Base-by-base conservation (phyloP, 1,284 basidiomycete species). In the Ustilago sp. region DNA sequence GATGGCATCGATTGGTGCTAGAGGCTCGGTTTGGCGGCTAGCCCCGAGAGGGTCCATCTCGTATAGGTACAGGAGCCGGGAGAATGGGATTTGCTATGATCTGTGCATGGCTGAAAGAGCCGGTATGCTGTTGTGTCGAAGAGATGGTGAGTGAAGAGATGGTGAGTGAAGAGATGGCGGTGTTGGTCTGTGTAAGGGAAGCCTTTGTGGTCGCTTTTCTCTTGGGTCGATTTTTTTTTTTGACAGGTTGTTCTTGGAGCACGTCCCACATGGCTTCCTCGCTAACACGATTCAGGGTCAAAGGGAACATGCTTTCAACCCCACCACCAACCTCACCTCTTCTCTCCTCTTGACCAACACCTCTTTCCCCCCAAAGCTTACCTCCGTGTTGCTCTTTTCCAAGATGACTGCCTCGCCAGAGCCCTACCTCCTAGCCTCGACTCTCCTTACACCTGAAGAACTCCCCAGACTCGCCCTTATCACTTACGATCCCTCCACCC, bases 391-490 rank as follows among this genome's bases (percentile, higher is more conserved):
- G 23, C 23, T 28, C 23, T 3, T 28, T 28, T 28, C 4, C 23
- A 64, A 28, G 39, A 74, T 74, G 71, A 45, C 59, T 3, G 35
- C 56, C 4, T 36, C 72, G 5, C 34, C 68, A 17, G 76, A 80
- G 23, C 69, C 76, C 1, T 80, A 80, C 48, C 58, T 74, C 8
- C 59, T 79, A 19, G 67, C 76, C 51, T 70, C 74, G 6, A 62
- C 79, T 32, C 39, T 77, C 9, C 76, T 80, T 45, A 67, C 67
- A 0, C 57, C 68, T 1, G 59, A 74, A 35, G 79, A 80, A 52
- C 76, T 71, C 28, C 76, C 67, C 53, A 80, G 79, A 43, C 66
- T 80, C 47, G 69, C 67, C 8, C 63, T 80, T 19, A 63, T 70
- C 60, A 71, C 77, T 31, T 59, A 63, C 41, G 68, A 62, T 9